Percentiles rank a stretch among this genome's conserved stretches.
Conservation (phyloP, 441 rosid species). For the Iberis amara region DNA sequence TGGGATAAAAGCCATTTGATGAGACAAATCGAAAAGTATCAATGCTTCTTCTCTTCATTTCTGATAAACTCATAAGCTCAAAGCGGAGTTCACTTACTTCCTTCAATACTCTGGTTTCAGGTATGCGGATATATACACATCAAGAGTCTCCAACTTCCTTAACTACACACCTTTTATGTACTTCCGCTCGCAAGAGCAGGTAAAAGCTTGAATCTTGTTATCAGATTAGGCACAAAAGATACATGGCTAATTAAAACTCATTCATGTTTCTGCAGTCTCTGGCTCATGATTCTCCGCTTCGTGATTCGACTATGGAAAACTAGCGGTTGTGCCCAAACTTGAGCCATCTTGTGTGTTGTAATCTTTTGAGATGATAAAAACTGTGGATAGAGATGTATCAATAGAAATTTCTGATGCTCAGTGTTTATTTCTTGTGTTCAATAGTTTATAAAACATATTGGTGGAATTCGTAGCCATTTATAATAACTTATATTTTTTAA, state of each 20-base stretch:
- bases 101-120: constrained; percentile 37
- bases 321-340: constrained; percentile 1
- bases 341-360: constrained; percentile 25
- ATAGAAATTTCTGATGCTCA: neutral
- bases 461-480: no score
- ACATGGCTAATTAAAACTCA: constrained; percentile 1
- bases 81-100: neutral
- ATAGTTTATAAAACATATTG: no score
- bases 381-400: constrained; percentile 25
- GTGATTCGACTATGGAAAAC: constrained; percentile 25
- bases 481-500: no score
- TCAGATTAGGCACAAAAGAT: neutral
- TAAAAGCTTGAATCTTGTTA: constrained; percentile 21
- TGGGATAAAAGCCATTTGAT: constrained; percentile 98
- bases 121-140: constrained; percentile 91
- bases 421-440: no score
- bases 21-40: constrained; percentile 92
- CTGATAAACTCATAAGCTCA: constrained; percentile 8
- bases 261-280: constrained; percentile 56
- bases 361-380: constrained; percentile 1
- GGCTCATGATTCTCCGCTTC: constrained; percentile 59
- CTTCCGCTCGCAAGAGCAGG: constrained; percentile 94
- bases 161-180: constrained; percentile 84
- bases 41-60: neutral
- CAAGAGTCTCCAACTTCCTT: constrained; percentile 86